Percentiles rank a stretch among this genome's conserved stretches.
phyloP scores from a whole-genome alignment of 441 rosid species.

The Capsella rubella region DNA sequence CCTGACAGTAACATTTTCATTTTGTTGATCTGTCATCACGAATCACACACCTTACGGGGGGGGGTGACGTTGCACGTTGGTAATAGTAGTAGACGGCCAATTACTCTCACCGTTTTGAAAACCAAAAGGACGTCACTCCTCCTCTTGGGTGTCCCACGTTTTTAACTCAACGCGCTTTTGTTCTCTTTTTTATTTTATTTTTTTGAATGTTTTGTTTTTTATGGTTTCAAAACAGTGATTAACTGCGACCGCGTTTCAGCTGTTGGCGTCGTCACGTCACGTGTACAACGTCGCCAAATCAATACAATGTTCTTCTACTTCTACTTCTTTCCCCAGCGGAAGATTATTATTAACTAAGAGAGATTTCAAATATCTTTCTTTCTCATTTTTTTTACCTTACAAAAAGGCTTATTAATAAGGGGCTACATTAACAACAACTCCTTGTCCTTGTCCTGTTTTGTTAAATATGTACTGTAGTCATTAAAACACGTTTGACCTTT shows the following conservation, averaged over 20 bases:
- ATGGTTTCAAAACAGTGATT: conserved; percentile 22
- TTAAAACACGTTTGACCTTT: no score
- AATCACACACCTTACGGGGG: conserved; percentile 4
- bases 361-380: no score
- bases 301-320: background rate
- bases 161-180: conserved; percentile 42
- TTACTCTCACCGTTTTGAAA: conserved; percentile 22
- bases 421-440: no score
- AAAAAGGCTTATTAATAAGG: no score
- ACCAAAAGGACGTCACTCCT: conserved; percentile 10
- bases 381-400: no score
- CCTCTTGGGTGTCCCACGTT: conserved; percentile 19
- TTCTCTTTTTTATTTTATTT: background rate
- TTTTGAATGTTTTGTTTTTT: background rate
- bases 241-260: conserved; percentile 43
- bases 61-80: conserved; percentile 38
- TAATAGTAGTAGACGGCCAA: conserved; percentile 16
- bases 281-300: conserved; percentile 1
- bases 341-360: no score
- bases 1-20: background rate
- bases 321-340: no score
- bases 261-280: conserved; percentile 27
- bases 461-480: no score
- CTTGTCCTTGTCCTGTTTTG: no score
- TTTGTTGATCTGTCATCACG: conserved; percentile 29